Base-by-base conservation (phyloP, 148 eudicot genomes). In the Rhododendron ferrugineum region DNA sequence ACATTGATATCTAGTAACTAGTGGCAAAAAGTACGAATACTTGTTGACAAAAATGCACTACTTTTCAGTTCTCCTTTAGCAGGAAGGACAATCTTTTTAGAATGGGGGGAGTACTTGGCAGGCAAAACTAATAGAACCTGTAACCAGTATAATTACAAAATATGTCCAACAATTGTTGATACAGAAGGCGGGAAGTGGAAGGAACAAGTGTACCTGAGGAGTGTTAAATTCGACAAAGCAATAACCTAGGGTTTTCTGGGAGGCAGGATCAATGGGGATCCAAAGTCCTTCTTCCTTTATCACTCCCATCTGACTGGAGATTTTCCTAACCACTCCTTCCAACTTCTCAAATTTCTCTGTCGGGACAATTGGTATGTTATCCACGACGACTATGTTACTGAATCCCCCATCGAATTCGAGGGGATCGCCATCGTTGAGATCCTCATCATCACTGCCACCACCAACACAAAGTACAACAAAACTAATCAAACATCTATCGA, bases 221-320 rank as follows among this genome's bases (percentile, higher is more conserved):
- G 99, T 97, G 56, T 92, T 94, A 66, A 83, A 97, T 86, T 94
- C 98, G 28, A 97, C 90, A 68, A 97, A 97, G 84, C 96, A 93
- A 58, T 89, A 95, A 13, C 99, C 99, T 6, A 91, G 92, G 15
- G 98, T 92, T 81, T 93, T 94, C 16, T 83, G 85, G 18, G 95
- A 89, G 0, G 83, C 60, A 11, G 90, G 83, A 79, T 95, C 99
- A 42, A 91, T 88, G 3, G 98, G 98, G 98, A 97, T 97, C 94
- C 91, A 92, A 22, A 97, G 91, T 0, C 98, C 98, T 82, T 88
- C 91, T 62, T 95, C 98, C 83, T 97, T 93, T 77, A 93, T 94
- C 11, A 90, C 91, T 20, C 97, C 98, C 82, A 94, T 90, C 74
- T 94, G 97, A 6, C 93, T 84, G 75, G 88, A 95, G 82, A 95